phyloP scores from a whole-genome alignment of 495 filamentous ascomycete genomes.

The Talaromyces thailandensis region DNA sequence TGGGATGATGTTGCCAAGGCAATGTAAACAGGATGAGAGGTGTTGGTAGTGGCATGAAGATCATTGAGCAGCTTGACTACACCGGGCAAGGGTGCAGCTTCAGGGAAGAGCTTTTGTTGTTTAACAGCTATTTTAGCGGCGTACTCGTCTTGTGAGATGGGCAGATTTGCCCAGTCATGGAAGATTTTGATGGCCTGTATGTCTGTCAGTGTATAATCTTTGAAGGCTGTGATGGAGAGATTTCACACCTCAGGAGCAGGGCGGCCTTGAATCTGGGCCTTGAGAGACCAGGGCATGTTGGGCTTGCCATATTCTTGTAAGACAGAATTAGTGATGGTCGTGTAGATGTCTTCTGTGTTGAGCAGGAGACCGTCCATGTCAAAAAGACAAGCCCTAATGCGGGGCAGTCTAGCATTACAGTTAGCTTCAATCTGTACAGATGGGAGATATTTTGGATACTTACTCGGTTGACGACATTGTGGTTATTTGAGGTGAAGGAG shows the following conservation, averaged over 20 bases:
- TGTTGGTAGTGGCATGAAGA: slow-evolving; percentile 32
- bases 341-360: slow-evolving; percentile 91
- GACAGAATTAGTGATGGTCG: slow-evolving; percentile 68
- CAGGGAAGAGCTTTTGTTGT: slow-evolving; percentile 63
- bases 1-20: slow-evolving; percentile 81
- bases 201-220: slow-evolving; percentile 24
- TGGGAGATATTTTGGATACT: background rate
- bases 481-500: background rate
- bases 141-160: slow-evolving; percentile 61
- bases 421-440: background rate
- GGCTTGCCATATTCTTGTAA: slow-evolving; percentile 65
- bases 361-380: slow-evolving; percentile 98
- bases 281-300: slow-evolving; percentile 80
- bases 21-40: slow-evolving; percentile 53
- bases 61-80: slow-evolving; percentile 57
- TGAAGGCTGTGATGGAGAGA: background rate
- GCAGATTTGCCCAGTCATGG: slow-evolving; percentile 79
- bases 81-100: slow-evolving; percentile 68
- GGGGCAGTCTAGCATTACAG: slow-evolving; percentile 46
- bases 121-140: slow-evolving; percentile 44
- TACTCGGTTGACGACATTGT: slow-evolving; percentile 3
- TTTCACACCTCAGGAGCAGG: slow-evolving; percentile 56
- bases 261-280: slow-evolving; percentile 91
- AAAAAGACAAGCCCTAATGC: slow-evolving; percentile 87
- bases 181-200: slow-evolving; percentile 48